Base-by-base conservation (phyloP, 805 yeast genomes). In the Metschnikowia santaceciliae region DNA sequence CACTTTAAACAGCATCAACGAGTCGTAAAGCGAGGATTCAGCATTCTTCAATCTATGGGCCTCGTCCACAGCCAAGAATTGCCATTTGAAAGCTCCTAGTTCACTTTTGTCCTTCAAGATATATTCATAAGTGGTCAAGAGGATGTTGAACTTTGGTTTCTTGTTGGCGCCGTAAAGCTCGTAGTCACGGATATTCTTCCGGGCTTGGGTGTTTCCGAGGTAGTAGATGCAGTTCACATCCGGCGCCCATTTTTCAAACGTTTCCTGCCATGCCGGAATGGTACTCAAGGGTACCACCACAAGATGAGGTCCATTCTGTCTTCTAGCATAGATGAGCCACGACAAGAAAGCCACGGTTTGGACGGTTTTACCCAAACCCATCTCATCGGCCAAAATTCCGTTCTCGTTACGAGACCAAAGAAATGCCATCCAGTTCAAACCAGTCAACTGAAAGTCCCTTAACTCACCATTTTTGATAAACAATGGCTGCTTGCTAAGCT, bases 341-440 rank as follows among this genome's bases (percentile, higher is more conserved):
- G 96, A 87, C 56, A 94, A 74, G 63, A 94, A 94, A 2, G 96
- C 80, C 13, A 94, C 96, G 0, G 98, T 94, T 70, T 94, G 99
- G 14, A 94, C 97, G 8, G 99, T 94, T 65, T 94, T 94, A 56
- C 99, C 99, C 49, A 94, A 78, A 49, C 99, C 99, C 99, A 94
- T 94, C 69, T 94, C 99, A 74, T 94, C 99, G 4, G 99, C 99
- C 39, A 94, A 74, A 46, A 94, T 94, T 50, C 99, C 98, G 68
- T 94, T 94, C 71, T 94, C 97, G 68, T 92, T 89, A 62, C 97
- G 81, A 3, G 96, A 89, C 99, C 99, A 94, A 54, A 94, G 74
- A 66, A 92, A 94, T 0, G 99, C 99, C 99, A 94, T 94, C 99
- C 99, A 94, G 69, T 94, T 94, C 55, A 94, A 79, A 50, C 99